These are phyloP conservation scores for Lizonia empirigonia DNA, from an alignment of 2,329 filamentous ascomycete species.

Conservation along the genomic window DNA sequence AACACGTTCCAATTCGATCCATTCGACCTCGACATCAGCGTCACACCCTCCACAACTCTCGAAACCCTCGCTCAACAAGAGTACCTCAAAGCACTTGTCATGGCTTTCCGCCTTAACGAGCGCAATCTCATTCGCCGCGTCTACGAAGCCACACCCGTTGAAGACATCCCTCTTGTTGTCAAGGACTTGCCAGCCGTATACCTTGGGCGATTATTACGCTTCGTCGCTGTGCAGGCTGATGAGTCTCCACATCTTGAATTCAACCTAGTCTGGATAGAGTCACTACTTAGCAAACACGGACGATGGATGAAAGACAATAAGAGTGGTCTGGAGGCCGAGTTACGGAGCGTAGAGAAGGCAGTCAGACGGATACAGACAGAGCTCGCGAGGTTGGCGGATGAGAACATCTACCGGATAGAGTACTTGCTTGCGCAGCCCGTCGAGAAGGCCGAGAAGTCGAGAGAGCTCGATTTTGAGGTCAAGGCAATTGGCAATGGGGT, in stretches of 20 bases:
- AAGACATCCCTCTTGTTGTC: constrained; percentile 78
- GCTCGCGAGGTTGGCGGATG: constrained; percentile 80
- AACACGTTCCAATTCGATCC: constrained; percentile 86
- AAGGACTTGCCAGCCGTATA: constrained; percentile 83
- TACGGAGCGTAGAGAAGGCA: constrained; percentile 81
- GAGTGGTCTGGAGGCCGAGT: constrained; percentile 79
- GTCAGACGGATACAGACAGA: constrained; percentile 81
- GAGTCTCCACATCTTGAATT: constrained; percentile 94
- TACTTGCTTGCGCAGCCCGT: constrained; percentile 69
- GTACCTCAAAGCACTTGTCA: constrained; percentile 89
- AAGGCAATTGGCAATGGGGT: constrained; percentile 39
- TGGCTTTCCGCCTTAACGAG: constrained; percentile 96
- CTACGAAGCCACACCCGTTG: constrained; percentile 79
- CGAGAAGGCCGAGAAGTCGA: constrained; percentile 33
- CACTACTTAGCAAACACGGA: constrained; percentile 79
- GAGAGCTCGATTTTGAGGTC: constrained; percentile 40
- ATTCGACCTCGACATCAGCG: constrained; percentile 91
- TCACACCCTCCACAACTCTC: constrained; percentile 75
- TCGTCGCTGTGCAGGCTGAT: constrained; percentile 86
- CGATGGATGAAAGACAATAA: constrained; percentile 82
- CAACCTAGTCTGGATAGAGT: constrained; percentile 90
- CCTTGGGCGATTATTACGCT: constrained; percentile 80
- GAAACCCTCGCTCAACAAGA: constrained; percentile 77
- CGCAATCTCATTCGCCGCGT: constrained; percentile 79
- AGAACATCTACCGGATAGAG: constrained; percentile 87